Conservation (phyloP, 139 green algal species). For the Nannochloris sp. region DNA sequence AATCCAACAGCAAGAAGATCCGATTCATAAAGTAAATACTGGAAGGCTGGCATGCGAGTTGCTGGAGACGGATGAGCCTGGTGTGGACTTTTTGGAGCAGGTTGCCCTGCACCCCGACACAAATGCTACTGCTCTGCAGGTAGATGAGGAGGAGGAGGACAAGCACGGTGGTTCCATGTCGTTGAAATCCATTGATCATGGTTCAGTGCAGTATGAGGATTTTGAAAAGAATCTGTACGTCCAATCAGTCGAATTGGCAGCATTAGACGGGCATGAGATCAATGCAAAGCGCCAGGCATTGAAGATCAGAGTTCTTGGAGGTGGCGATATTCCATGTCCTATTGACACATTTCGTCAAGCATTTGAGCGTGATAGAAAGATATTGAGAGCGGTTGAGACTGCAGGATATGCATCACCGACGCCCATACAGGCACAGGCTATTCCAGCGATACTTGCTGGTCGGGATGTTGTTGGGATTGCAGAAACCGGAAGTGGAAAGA, state of each 20-base stretch:
- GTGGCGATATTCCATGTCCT: slow-evolving; percentile 34
- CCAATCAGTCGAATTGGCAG: slow-evolving; percentile 40
- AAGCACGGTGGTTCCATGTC: slow-evolving; percentile 13
- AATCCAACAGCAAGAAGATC: slow-evolving; percentile 24
- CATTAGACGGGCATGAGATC: slow-evolving; percentile 59
- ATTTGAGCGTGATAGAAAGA: slow-evolving; percentile 48
- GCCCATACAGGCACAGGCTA: slow-evolving; percentile 67
- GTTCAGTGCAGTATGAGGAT: slow-evolving; percentile 50
- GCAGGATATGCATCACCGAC: slow-evolving; percentile 62
- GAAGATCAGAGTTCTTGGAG: slow-evolving; percentile 58
- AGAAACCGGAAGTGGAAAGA: slow-evolving; percentile 85
- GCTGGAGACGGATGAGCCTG: slow-evolving; percentile 28
- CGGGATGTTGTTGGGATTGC: slow-evolving; percentile 73
- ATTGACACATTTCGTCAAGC: slow-evolving; percentile 66
- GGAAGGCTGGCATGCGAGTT: slow-evolving; percentile 20
- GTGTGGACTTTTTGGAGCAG: slow-evolving; percentile 42
- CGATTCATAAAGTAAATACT: slow-evolving; percentile 5
- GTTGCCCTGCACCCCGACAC: slow-evolving; percentile 3
- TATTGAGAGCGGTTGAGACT: slow-evolving; percentile 56
- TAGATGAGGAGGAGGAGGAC: slow-evolving; percentile 4
- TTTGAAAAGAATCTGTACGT: slow-evolving; percentile 81
- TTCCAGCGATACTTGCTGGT: slow-evolving; percentile 64
- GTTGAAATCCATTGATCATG: slow-evolving; percentile 54
- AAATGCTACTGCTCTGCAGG: slow-evolving; percentile 10
- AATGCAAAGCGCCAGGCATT: slow-evolving; percentile 32